phyloP scores from a whole-genome alignment of 1,139 yeast genomes.

The Protomyces macrosporus region DNA sequence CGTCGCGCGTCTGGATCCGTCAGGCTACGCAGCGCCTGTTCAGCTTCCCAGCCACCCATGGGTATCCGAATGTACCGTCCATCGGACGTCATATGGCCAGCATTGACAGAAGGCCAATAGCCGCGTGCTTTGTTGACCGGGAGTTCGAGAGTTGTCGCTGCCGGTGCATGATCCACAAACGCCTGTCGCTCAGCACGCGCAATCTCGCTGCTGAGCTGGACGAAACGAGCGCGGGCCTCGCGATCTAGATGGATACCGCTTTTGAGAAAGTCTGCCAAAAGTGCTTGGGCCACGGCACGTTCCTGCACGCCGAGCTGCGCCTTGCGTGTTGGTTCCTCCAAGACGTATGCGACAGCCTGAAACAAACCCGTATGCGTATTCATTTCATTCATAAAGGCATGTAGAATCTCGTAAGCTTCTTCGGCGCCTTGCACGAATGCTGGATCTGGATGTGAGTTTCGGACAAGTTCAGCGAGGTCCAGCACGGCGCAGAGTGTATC shows the following conservation, averaged over 20 bases:
- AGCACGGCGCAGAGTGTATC: conserved; percentile 88
- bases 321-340: conserved; percentile 46
- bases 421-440: conserved; percentile 77
- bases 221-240: conserved; percentile 61
- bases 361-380: conserved; percentile 79
- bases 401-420: conserved; percentile 78
- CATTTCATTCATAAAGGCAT: conserved; percentile 86
- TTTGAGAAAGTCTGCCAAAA: conserved; percentile 79
- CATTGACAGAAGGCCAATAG: conserved; percentile 39
- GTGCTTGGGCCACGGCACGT: conserved; percentile 68
- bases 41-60: conserved; percentile 63
- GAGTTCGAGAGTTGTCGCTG: conserved; percentile 38
- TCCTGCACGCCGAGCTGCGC: conserved; percentile 60
- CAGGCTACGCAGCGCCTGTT: conserved; percentile 58
- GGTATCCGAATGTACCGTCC: conserved; percentile 50
- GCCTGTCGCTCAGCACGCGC: conserved; percentile 80
- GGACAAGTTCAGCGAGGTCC: conserved; percentile 85
- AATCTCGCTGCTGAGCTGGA: conserved; percentile 71
- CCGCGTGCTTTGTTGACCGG: conserved; percentile 40
- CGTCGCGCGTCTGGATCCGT: conserved; percentile 55
- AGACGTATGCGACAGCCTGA: conserved; percentile 47
- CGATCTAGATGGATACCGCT: conserved; percentile 82
- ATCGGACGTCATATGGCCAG: conserved; percentile 14
- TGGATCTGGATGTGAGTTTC: conserved; percentile 72
- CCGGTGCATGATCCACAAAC: conserved; percentile 49